phyloP scores from a whole-genome alignment of 345 rosid genomes.

The Gossypium arboreum region DNA sequence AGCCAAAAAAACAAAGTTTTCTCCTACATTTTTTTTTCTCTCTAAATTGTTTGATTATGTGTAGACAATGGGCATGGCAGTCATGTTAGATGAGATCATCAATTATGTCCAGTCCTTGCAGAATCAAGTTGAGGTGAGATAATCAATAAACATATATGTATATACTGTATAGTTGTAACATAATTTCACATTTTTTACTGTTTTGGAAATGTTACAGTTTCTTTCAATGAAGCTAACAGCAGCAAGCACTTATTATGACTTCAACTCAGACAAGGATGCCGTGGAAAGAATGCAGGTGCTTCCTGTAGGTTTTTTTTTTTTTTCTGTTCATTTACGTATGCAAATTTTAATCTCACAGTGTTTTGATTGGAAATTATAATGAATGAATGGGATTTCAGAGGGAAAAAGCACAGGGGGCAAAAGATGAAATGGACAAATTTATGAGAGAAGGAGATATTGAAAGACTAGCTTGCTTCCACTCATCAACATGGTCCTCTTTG shows the following conservation, averaged over 20 bases:
- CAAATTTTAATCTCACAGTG: not conserved
- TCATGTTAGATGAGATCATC: constrained; percentile 80
- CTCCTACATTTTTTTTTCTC: not conserved
- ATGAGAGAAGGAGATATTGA: constrained; percentile 42
- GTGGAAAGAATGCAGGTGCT: constrained; percentile 35
- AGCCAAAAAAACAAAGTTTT: not conserved
- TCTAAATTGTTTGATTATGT: not conserved
- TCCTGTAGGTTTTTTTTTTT: not conserved
- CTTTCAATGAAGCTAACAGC: constrained; percentile 82
- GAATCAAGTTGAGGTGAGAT: constrained; percentile 75
- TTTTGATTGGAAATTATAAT: not conserved
- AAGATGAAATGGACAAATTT: constrained; percentile 46
- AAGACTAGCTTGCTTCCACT: constrained; percentile 41
- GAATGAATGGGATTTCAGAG: constrained; percentile 31
- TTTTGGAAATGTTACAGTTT: constrained; percentile 45
- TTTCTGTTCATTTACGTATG: not conserved
- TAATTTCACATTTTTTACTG: not conserved
- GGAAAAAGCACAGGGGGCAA: constrained; percentile 58
- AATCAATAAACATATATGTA: not conserved
- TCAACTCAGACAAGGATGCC: constrained; percentile 62
- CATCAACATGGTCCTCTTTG: constrained; percentile 28
- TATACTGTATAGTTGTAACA: not conserved
- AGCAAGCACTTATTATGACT: constrained; percentile 70
- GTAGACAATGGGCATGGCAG: constrained; percentile 88
- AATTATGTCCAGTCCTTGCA: constrained; percentile 77